Base-by-base conservation (phyloP, 371 early-diverging fungal species). In the Mucor lusitanicus region DNA sequence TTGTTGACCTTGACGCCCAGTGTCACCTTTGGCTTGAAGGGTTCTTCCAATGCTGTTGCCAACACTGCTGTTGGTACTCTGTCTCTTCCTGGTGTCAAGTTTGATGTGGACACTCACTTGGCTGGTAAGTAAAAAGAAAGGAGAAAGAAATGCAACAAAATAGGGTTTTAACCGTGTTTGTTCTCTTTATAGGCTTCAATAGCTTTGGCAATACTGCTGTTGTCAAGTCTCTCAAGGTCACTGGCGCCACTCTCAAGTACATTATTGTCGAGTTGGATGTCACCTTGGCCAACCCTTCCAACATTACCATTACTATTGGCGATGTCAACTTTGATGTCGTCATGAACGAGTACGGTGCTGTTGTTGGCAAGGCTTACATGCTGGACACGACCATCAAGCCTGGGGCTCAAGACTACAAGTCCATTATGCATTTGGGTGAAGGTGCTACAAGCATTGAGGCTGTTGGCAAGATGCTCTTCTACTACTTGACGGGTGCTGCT, bases 21-120 rank as follows among this genome's bases (percentile, higher is more conserved):
- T 7, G 76, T 71, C 44, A 66, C 82, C 11, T 83, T 88, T 77
- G 83, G 74, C 57, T 65, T 88, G 61, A 33, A 70, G 40, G 88
- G 88, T 71, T 65, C 77, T 9, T 78, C 82, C 11, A 80, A 82
- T 65, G 78, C 86, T 33, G 61, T 80, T 35, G 79, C 87, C 25
- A 61, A 71, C 3, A 87, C 87, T n/a, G 85, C 85, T 60, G 80
- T 85, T 44, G 88, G 88, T 65, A 42, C 35, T 13, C 73, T 88
- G 57, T 66, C 73, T 33, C 76, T 88, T 42, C 73, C 76, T 25
- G 81, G 83, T 44, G 73, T 88, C 56, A 55, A 50, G 4, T 83
- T 87, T 64, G 74, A 77, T 44, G 87, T 88, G 25, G 62, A 70
- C 3, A 80, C 86, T 11, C 67, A 76, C 48, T 64, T 86, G 72